Conservation (phyloP, 768 basidiomycete species). For the Trametes punicea region DNA sequence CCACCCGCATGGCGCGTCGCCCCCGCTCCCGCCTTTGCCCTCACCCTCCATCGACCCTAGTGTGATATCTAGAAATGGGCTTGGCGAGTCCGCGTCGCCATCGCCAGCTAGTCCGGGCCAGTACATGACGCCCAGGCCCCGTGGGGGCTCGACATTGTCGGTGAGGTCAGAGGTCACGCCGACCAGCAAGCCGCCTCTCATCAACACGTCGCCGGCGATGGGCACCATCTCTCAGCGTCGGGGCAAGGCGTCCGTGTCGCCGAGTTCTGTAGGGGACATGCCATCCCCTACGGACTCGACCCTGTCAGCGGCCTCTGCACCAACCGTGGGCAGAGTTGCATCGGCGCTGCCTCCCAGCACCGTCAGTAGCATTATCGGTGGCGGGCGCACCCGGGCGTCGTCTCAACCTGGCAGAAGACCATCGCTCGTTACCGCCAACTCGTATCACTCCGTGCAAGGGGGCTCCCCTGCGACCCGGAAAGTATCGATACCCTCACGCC, state of each 20-base stretch:
- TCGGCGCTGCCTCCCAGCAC: constrained; percentile 42
- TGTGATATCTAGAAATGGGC: constrained; percentile 5
- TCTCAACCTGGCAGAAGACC: constrained; percentile 79
- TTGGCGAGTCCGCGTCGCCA: constrained; percentile 31
- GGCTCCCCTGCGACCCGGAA: constrained; percentile 48
- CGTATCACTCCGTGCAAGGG: constrained; percentile 48
- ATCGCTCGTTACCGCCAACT: constrained; percentile 49
- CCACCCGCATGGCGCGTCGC: constrained; percentile 26
- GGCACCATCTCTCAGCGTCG: constrained; percentile 71
- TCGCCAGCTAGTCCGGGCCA: constrained; percentile 45
- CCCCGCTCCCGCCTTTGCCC: constrained; percentile 57
- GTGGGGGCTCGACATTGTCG: constrained; percentile 51
- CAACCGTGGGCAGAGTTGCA: constrained; percentile 29
- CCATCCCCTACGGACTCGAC: constrained; percentile 40
- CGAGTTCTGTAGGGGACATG: constrained; percentile 26
- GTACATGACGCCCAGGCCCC: constrained; percentile 45
- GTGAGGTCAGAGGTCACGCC: constrained; percentile 31
- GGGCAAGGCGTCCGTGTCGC: constrained; percentile 59
- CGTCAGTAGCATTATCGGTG: constrained; percentile 34
- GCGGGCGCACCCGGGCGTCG: constrained; percentile 58
- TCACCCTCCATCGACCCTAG: constrained; percentile 34
- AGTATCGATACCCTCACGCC: constrained; percentile 57
- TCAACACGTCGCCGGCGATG: constrained; percentile 56
- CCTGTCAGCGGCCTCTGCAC: constrained; percentile 32
- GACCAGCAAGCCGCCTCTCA: constrained; percentile 34